Evolutionary conservation across 2,329 filamentous ascomycete genomes (phyloP).

Genomic region (Aspergillus nomiae): DNA sequence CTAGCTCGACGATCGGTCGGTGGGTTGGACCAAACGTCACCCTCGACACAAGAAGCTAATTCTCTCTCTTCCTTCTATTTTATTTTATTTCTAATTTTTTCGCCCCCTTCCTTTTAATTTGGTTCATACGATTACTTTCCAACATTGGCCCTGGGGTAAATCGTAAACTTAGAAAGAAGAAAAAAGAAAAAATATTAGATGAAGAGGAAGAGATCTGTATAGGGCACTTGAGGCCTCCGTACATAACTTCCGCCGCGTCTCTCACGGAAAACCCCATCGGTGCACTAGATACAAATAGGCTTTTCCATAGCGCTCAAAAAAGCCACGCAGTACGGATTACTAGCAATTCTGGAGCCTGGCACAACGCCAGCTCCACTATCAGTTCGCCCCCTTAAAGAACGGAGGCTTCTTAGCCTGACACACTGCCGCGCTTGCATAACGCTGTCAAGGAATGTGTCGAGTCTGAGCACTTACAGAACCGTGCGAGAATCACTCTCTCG

Average conservation of each 20-base stretch:
- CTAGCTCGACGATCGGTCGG: background rate
- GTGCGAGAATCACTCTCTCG: constrained; percentile 21
- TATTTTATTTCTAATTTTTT: background rate
- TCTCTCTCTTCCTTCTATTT: background rate
- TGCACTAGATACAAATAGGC: constrained; percentile 16
- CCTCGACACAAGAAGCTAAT: background rate
- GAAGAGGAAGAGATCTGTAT: background rate
- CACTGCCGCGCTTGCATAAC: constrained; percentile 33
- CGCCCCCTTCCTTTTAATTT: background rate
- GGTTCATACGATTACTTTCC: background rate
- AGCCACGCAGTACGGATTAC: constrained; percentile 15
- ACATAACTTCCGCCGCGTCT: background rate
- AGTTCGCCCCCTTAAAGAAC: constrained; percentile 23
- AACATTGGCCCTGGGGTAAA: background rate
- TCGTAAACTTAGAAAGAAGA: background rate
- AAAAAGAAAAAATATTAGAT: background rate
- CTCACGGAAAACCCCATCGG: constrained; percentile 4
- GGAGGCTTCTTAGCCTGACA: constrained; percentile 28
- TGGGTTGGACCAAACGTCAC: constrained; percentile 2
- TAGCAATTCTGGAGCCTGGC: constrained; percentile 21
- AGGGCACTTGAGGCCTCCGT: background rate
- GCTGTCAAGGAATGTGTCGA: constrained; percentile 27
- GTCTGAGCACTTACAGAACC: constrained; percentile 23
- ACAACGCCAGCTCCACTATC: constrained; percentile 25
- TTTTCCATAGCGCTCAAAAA: constrained; percentile 16